Conservation (phyloP, 1,284 basidiomycete species). For the Calocybe gambosa region DNA sequence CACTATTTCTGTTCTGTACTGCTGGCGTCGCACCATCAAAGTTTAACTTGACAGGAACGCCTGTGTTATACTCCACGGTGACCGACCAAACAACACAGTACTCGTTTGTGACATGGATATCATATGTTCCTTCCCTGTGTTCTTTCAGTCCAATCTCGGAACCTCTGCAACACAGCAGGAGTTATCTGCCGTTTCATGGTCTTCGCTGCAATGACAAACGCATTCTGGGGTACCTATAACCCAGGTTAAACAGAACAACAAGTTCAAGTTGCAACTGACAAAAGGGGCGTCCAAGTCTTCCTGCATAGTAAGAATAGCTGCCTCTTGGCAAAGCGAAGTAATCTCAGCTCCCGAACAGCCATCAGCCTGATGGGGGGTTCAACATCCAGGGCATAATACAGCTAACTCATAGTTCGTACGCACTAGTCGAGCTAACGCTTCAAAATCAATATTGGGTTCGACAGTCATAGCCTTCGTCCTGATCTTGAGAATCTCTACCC, state of each 20-base stretch:
- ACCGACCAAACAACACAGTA: not conserved
- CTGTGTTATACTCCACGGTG: not conserved
- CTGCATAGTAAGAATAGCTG: constrained; percentile 88
- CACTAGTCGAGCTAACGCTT: constrained; percentile 71
- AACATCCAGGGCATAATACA: not conserved
- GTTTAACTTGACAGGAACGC: no score
- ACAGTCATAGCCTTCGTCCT: constrained; percentile 78
- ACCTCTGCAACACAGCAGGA: constrained; percentile 68
- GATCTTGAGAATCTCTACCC: constrained; percentile 83
- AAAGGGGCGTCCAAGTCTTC: constrained; percentile 71
- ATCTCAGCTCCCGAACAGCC: constrained; percentile 98
- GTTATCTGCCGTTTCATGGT: constrained; percentile 83
- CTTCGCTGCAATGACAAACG: constrained; percentile 74
- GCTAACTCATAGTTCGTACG: constrained; percentile 18
- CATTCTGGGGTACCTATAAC: constrained; percentile 63
- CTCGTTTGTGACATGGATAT: not conserved
- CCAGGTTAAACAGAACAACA: no score
- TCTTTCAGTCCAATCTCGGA: constrained; percentile 52
- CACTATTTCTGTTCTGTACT: no score
- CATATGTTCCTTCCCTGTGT: constrained; percentile 19
- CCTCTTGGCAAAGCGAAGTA: constrained; percentile 90
- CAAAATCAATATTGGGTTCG: constrained; percentile 62
- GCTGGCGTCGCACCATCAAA: no score
- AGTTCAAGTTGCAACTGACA: constrained; percentile 50
- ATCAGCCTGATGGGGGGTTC: constrained; percentile 58